A percentile compares a stretch with the other conserved stretches of the same genome.
These are phyloP conservation scores for Dothideomycetidae sp. DNA, from an alignment of 2,329 filamentous ascomycete genomes.

Conservation along the genomic window DNA sequence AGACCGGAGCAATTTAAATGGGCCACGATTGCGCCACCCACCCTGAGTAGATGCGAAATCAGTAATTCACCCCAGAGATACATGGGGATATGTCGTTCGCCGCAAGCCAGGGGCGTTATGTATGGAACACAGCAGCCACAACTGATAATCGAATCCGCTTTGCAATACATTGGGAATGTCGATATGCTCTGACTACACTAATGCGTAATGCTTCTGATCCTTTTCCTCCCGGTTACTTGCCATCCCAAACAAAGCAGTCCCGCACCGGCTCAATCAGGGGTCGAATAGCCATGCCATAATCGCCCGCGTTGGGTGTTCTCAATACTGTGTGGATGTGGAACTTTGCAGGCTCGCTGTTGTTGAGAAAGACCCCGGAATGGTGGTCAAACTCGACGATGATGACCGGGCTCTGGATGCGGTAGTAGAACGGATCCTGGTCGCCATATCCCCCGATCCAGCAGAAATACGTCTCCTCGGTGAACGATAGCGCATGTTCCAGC, in stretches of 20 bases:
- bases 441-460: constrained; percentile 61
- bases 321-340: constrained; percentile 68
- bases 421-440: constrained; percentile 60
- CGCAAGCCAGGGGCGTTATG: too few relatives aligned
- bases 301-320: constrained; percentile 58
- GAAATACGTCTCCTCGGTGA: constrained; percentile 61
- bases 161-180: too few relatives aligned
- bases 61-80: too few relatives aligned
- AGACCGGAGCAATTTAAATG: too few relatives aligned
- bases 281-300: constrained; percentile 49
- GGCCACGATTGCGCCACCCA: too few relatives aligned
- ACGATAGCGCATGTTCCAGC: constrained; percentile 39
- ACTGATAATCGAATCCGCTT: too few relatives aligned
- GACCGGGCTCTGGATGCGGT: constrained; percentile 61
- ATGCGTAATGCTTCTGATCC: too few relatives aligned
- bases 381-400: constrained; percentile 66
- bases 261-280: constrained; percentile 7
- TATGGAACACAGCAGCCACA: too few relatives aligned
- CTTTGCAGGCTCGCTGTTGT: constrained; percentile 57
- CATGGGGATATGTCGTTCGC: too few relatives aligned
- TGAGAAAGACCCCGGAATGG: constrained; percentile 64
- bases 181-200: too few relatives aligned
- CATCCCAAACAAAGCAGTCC: constrained; percentile 12
- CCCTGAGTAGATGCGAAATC: too few relatives aligned
- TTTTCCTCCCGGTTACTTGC: too few relatives aligned